Conservation (phyloP, 2,329 filamentous ascomycete species). For the Aphanocladium album region DNA sequence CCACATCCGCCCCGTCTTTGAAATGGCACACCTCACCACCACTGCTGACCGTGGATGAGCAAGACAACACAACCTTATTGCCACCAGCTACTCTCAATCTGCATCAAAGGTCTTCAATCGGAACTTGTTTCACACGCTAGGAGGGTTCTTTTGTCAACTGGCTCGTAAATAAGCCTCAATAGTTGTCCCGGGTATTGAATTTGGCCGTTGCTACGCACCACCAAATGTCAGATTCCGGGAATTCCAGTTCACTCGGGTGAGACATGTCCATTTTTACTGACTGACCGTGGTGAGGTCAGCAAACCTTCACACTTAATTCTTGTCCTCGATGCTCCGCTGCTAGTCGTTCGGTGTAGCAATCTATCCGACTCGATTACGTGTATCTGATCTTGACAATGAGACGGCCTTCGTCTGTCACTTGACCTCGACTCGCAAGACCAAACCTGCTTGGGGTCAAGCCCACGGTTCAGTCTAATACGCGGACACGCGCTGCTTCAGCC, state of each 20-base stretch:
- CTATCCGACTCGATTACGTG: not conserved
- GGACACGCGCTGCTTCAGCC: not conserved
- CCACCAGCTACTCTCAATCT: not conserved
- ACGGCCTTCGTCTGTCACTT: not conserved
- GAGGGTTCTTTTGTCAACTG: not conserved
- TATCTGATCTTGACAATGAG: not conserved
- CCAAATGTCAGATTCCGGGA: not conserved
- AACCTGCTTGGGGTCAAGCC: not conserved
- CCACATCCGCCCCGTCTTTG: not conserved
- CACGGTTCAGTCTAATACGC: not conserved
- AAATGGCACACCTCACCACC: not conserved
- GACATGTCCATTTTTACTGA: constrained; percentile 1
- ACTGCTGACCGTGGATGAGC: not conserved
- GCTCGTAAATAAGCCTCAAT: not conserved
- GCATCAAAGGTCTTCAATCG: not conserved
- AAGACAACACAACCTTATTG: not conserved
- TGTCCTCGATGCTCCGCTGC: not conserved
- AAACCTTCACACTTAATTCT: not conserved
- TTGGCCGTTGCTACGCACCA: not conserved
- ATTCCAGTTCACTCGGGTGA: not conserved
- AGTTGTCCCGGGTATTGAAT: not conserved
- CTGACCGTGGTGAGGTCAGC: not conserved
- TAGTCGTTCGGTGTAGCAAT: not conserved
- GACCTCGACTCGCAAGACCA: not conserved
- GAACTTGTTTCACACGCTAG: not conserved